A percentile compares a stretch with the other conserved stretches of the same genome.
Evolutionary conservation across 306 rosid species (phyloP).

Genomic region (Senna tora): DNA sequence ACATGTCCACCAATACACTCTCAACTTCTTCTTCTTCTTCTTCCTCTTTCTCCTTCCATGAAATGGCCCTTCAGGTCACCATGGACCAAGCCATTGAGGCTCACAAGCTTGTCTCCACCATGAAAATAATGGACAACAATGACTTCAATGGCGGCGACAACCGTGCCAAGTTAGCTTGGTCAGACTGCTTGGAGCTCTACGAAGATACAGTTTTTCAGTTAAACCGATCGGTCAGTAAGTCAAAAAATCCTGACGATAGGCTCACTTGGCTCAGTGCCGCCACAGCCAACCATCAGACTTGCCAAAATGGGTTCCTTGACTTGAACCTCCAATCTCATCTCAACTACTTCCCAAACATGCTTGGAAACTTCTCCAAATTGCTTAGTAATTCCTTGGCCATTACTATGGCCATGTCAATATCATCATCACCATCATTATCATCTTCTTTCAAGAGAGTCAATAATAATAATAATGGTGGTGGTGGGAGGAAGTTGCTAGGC

Average conservation of each 20-base stretch:
- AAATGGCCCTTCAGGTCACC: slow-evolving; percentile 52
- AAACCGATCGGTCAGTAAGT: slow-evolving; percentile 49
- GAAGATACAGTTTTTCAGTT: slow-evolving; percentile 66
- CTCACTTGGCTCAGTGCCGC: slow-evolving; percentile 80
- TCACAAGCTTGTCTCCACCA: slow-evolving; percentile 53
- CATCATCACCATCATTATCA: neutral
- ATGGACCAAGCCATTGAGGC: slow-evolving; percentile 70
- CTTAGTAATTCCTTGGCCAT: slow-evolving; percentile 74
- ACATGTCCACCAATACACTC: slow-evolving; percentile 37
- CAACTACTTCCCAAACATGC: slow-evolving; percentile 49
- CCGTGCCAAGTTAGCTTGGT: slow-evolving; percentile 59
- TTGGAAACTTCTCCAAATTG: slow-evolving; percentile 67
- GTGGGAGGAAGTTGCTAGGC: slow-evolving; percentile 50
- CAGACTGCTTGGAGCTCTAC: slow-evolving; percentile 74
- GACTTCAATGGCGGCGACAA: slow-evolving; percentile 43
- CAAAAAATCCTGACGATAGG: slow-evolving; percentile 46
- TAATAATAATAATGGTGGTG: neutral
- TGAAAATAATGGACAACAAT: slow-evolving; percentile 48
- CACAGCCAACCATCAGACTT: slow-evolving; percentile 73
- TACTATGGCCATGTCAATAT: slow-evolving; percentile 30
- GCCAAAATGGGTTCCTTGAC: slow-evolving; percentile 70
- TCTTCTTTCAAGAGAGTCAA: slow-evolving; percentile 30
- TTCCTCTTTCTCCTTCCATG: slow-evolving; percentile 53
- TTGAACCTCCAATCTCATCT: slow-evolving; percentile 47
- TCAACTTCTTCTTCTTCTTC: slow-evolving; percentile 43